Conservation (phyloP, 1,139 yeast species). For the Geotrichum candidum region DNA sequence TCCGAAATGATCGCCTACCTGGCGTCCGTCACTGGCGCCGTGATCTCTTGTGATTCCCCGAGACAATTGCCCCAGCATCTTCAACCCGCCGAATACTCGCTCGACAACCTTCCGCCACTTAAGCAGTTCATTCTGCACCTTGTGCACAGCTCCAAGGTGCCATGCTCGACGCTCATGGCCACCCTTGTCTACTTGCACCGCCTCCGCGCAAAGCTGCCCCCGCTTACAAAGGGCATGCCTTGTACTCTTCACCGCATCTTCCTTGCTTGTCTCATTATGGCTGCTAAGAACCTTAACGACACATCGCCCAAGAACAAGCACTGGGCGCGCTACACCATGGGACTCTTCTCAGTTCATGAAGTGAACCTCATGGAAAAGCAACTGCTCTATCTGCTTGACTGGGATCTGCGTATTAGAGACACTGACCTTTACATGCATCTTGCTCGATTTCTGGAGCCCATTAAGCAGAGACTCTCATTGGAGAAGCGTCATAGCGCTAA, state of each 20-base stretch:
- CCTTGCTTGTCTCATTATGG: conserved; percentile 76
- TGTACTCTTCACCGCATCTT: conserved; percentile 92
- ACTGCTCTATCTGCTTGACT: conserved; percentile 68
- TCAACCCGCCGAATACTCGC: neutral
- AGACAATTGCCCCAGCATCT: neutral
- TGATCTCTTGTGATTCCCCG: conserved; percentile 50
- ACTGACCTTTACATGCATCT: conserved; percentile 64
- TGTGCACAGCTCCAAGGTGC: conserved; percentile 79
- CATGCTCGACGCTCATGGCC: conserved; percentile 92
- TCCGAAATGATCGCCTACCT: conserved; percentile 75
- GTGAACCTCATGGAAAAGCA: conserved; percentile 91
- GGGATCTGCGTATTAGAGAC: conserved; percentile 70
- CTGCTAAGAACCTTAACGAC: conserved; percentile 89
- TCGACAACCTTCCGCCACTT: conserved; percentile 39
- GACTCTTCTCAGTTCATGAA: conserved; percentile 66
- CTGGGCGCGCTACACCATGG: conserved; percentile 90
- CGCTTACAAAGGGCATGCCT: conserved; percentile 86
- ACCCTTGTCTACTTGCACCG: conserved; percentile 75
- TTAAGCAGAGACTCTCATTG: conserved; percentile 40
- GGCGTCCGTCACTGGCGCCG: conserved; percentile 72
- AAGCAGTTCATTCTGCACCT: conserved; percentile 62
- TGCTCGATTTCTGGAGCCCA: conserved; percentile 69
- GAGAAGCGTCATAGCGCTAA: neutral
- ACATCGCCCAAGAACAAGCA: conserved; percentile 91
- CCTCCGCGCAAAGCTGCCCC: conserved; percentile 70